Base-by-base conservation (phyloP, 2,329 filamentous ascomycete genomes). In the Aspergillus uvarum region DNA sequence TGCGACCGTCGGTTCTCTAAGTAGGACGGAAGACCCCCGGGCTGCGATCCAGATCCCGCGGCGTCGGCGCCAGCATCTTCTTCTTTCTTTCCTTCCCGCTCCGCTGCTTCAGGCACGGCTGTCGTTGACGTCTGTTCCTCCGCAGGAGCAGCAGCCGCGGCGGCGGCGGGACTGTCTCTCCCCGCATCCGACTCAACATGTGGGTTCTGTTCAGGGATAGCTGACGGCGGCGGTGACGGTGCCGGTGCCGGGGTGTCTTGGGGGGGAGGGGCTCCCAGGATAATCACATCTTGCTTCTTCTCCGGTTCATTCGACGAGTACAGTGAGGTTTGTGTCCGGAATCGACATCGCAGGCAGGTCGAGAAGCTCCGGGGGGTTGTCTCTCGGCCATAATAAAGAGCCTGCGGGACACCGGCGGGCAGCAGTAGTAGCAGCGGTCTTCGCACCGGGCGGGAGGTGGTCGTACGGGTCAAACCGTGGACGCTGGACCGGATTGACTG, bases 1-100 rank as follows among this genome's bases (percentile, higher is more conserved):
- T 84, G 76, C 65, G 84, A 87, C 73, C 86, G 77, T 54, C 82
- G 81, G 16, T 77, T 74, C 59, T 77, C 74, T 52, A 74, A 26
- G 59, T 74, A 73, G 0, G 74, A 77, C 6, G 74, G 74, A 6
- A 77, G 66, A 12, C 71, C 68, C 6, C 68, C 67, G 10, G 42
- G 59, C 47, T 54, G 54, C n/a, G 54, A 32, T 2, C 16, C 32
- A 14, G 48, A 29, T 8, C 22, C 22, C 21, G 48, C 16, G 4
- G 21, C 22, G 24, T 24, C 22, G 5, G n/a, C 26, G 7, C 58
- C 49, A 2, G 47, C 7, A 48, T 22, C 56, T 8, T 26, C 35
- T 24, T 62, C 55, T 29, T 58, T 26, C 47, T 59, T 60, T 31
- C 24, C 54, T 54, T 65, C 52, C 53, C 54, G 47, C 22, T 44